These are phyloP conservation scores for Aeminium ludgeri DNA, from an alignment of 495 filamentous ascomycete genomes.

Conservation along the genomic window DNA sequence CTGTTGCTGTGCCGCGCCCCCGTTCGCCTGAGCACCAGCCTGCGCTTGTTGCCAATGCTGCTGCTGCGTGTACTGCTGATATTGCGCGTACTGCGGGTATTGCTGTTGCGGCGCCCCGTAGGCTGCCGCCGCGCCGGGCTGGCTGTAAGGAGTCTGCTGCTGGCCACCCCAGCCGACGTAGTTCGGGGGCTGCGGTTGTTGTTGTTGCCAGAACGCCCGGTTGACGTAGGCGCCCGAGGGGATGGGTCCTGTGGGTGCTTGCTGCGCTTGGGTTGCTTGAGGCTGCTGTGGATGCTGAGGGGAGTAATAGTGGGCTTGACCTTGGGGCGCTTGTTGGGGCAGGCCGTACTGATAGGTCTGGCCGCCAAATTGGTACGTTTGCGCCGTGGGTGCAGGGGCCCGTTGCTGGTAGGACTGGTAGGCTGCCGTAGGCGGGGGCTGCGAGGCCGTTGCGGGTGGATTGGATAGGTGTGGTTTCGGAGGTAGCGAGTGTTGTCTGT, in stretches of 20 bases:
- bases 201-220: conserved; percentile 6
- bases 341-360: conserved; percentile 14
- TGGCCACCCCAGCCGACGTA: neutral
- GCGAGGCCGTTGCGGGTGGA: neutral
- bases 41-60: no score
- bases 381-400: neutral
- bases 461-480: conserved; percentile 1
- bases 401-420: conserved; percentile 2
- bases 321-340: neutral
- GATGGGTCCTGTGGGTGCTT: neutral
- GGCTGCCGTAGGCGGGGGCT: neutral
- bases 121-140: no score
- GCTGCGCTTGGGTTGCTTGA: neutral
- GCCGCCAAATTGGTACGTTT: conserved; percentile 13
- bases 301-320: neutral
- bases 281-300: conserved; percentile 2
- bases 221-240: conserved; percentile 11
- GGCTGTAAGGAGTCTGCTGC: neutral
- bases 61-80: no score
- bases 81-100: no score
- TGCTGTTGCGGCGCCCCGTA: no score
- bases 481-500: neutral
- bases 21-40: no score
- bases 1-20: no score
- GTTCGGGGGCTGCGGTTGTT: neutral